These are phyloP conservation scores for Coriolopsis trogii DNA, from an alignment of 1,284 basidiomycete genomes.

Conservation along the genomic window DNA sequence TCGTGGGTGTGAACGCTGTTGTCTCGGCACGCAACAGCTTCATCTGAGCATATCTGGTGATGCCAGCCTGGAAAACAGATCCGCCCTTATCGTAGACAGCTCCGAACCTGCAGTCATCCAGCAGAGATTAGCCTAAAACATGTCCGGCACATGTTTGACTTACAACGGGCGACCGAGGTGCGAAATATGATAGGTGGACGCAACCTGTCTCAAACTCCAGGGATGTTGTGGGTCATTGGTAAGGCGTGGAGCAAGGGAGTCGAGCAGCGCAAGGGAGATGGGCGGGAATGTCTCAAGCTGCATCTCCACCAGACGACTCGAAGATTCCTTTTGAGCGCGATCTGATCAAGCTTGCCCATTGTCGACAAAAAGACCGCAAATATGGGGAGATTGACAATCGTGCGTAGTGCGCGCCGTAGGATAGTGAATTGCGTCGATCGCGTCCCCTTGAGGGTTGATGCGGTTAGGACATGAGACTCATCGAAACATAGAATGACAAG, in stretches of 20 bases:
- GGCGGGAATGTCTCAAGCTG: constrained; percentile 2
- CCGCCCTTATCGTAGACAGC: too few species aligned
- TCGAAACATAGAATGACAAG: constrained; percentile 3
- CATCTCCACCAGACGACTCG: background rate
- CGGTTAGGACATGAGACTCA: constrained; percentile 3
- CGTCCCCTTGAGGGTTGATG: background rate
- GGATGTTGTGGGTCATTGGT: too few species aligned
- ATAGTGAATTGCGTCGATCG: background rate
- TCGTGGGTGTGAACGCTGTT: too few species aligned
- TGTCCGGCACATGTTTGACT: too few species aligned
- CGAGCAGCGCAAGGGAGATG: too few species aligned
- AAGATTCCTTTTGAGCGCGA: constrained; percentile 1
- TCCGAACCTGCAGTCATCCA: too few species aligned
- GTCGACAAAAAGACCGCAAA: constrained; percentile 10
- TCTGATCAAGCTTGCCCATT: constrained; percentile 6
- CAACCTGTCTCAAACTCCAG: constrained; percentile 8
- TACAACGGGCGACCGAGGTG: constrained; percentile 23
- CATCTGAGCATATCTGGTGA: constrained; percentile 10
- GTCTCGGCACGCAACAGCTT: too few species aligned
- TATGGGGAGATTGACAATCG: background rate
- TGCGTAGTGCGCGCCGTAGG: constrained; percentile 2
- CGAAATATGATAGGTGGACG: constrained; percentile 30
- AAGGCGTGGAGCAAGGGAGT: background rate
- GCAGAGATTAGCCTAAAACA: too few species aligned
- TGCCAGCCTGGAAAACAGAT: background rate